Base-by-base conservation (phyloP, 345 rosid species). In the Populus ilicifolia region DNA sequence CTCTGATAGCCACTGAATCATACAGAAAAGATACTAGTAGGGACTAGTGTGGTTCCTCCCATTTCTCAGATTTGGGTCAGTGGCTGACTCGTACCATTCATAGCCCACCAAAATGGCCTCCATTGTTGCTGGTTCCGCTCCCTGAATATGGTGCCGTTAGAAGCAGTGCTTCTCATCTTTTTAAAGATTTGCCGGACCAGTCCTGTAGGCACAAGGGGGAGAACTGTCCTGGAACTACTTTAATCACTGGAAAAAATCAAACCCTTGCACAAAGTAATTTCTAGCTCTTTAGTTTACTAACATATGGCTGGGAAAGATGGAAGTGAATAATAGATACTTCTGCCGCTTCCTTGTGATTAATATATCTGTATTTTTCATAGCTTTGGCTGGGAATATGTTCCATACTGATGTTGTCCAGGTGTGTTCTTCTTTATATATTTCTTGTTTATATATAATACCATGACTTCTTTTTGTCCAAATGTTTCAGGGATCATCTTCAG, bases 31-130 rank as follows among this genome's bases (percentile, higher is more conserved):
- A 38, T 5, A 38, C 41, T 38, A 38, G 41, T 0, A 38, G 41
- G 6, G 41, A 38, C 8, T 8, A 1, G 41, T 94, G 98, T 76
- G 97, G 96, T 71, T 2, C 88, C 74, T 30, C 4, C 33, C 78
- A 90, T 78, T 83, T 86, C 79, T 94, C 29, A 27, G 96, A 0
- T 65, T 0, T 43, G 29, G 82, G 71, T 75, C 95, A 94, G 86
- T 94, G 54, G 59, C 5, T 6, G 36, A 78, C 71, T 80, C 91
- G 98, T 83, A 77, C 91, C 27, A 81, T 91, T 72, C 83, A 80
- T 33, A 81, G 33, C 25, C 98, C 99, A 39, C 88, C 84, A 13
- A 73, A 79, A 54, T 93, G 96, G 97, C 97, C 99, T 71, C 91
- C 96, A 20, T 17, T 95, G 43, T 77, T 93, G 52, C 98, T 85